Base-by-base conservation (phyloP, 306 rosid genomes). In the Mimosa pudica region DNA sequence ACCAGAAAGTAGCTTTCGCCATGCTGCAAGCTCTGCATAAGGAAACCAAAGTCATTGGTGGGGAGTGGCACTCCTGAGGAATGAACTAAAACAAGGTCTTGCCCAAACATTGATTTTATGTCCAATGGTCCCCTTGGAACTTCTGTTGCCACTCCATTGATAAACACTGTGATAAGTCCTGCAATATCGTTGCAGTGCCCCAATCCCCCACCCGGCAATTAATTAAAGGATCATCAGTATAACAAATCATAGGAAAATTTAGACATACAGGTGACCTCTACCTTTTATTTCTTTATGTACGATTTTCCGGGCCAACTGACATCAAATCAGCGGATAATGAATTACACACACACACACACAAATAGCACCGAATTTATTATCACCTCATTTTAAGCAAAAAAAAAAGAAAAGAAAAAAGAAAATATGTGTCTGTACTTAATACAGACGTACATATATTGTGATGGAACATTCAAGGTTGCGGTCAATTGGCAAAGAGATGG, bases 131-230 rank as follows among this genome's bases (percentile, higher is more conserved):
- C 99, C 45, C 87, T 89, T 73, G 92, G 90, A 67, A 93, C 77
- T 84, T 96, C 94, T 71, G 96, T 91, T 63, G 92, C 85, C 68
- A 91, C 79, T 30, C 97, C 99, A 87, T 96, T 96, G 67, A 95
- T 89, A 67, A 91, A 90, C 73, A 95, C 97, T 13, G 91, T 90
- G 77, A 88, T 85, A 63, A 85, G 68, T 77, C 93, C 97, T 85
- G 89, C 60, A 66, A 64, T 38, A 38, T 38, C 0, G 5, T 17
- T 75, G 55, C 63, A 12, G 67, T 11, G 16, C 41, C 67, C 67
- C 41, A 18, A 61, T 4, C 8, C 63, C 63, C 63, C 63, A 57
- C 63, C 62, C 58, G 66, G 45, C 1, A 51, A 35, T 36, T 36
- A 51, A 35, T 36, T 36, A 14, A 16, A 44, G 0, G 33, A 14